Percentiles rank a stretch among this genome's conserved stretches.
Evolutionary conservation across 352 stramenopile species (phyloP).

Genomic region (Phytophthora fragariaefolia): DNA sequence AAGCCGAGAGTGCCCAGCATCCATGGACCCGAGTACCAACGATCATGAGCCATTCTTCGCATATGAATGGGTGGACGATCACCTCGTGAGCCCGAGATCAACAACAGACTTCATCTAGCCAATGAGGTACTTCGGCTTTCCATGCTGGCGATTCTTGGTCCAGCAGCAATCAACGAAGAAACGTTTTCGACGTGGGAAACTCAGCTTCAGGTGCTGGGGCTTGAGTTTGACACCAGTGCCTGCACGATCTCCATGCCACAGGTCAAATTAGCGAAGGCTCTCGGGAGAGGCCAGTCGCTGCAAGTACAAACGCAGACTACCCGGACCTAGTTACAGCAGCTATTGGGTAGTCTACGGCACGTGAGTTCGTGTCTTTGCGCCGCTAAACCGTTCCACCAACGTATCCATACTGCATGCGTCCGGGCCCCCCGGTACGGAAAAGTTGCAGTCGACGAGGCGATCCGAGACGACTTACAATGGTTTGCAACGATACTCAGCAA

Average conservation of each 20-base stretch:
- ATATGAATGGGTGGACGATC: not conserved
- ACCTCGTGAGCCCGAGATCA: not conserved
- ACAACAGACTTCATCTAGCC: not conserved
- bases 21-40: not conserved
- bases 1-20: not conserved
- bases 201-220: not conserved
- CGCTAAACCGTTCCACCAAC: constrained; percentile 3
- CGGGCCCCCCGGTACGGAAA: not conserved
- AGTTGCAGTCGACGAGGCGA: not conserved
- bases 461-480: not conserved
- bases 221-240: not conserved
- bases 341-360: constrained; percentile 5
- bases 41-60: not conserved
- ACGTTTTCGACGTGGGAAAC: constrained; percentile 2
- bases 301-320: not conserved
- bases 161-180: constrained; percentile 1
- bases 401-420: not conserved
- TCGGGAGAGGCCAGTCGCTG: not conserved
- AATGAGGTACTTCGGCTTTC: not conserved
- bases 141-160: not conserved
- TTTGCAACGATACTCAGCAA: not conserved
- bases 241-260: not conserved
- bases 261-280: not conserved
- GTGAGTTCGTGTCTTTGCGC: not conserved
- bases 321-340: not conserved